Percentiles rank a stretch among this genome's conserved stretches.
Evolutionary conservation across 352 stramenopile genomes (phyloP).

Genomic region (Phytophthora idaei): DNA sequence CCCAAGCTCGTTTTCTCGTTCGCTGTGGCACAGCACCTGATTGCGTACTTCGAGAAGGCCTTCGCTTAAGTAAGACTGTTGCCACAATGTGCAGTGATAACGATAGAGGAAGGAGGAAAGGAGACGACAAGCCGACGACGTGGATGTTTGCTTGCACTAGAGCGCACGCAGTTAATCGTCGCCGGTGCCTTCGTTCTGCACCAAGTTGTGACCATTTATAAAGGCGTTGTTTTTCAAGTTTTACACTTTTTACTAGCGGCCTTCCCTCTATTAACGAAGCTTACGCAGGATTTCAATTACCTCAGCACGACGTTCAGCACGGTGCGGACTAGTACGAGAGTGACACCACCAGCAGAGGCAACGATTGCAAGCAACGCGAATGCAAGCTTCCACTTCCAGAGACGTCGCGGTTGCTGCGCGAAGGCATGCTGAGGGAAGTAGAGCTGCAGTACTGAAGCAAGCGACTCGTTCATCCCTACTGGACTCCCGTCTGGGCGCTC

Average conservation of each 20-base stretch:
- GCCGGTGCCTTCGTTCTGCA: constrained; percentile 1
- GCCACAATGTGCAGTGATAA: constrained; percentile 1
- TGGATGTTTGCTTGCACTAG: not conserved
- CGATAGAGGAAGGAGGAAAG: constrained; percentile 5
- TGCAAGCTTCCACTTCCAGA: constrained; percentile 77
- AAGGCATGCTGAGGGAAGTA: constrained; percentile 73
- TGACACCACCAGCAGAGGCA: constrained; percentile 25
- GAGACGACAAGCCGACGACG: constrained; percentile 4
- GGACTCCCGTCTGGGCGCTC: constrained; percentile 47
- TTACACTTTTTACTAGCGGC: not conserved
- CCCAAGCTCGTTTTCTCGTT: constrained; percentile 98
- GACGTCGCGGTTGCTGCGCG: constrained; percentile 50
- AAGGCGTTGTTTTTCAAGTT: constrained; percentile 13
- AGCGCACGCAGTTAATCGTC: constrained; percentile 15
- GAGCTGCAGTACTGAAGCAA: constrained; percentile 69
- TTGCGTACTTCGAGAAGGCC: constrained; percentile 93
- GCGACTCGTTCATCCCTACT: constrained; percentile 30
- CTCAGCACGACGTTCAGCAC: constrained; percentile 25
- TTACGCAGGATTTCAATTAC: constrained; percentile 12
- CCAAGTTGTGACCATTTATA: constrained; percentile 19
- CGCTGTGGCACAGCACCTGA: constrained; percentile 94
- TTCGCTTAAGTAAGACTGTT: constrained; percentile 43
- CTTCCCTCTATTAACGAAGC: constrained; percentile 4
- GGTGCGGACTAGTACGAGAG: constrained; percentile 19
- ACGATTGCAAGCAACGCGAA: constrained; percentile 51